Conservation (phyloP, 2,329 filamentous ascomycete genomes). For the Beauveria brongniartii region DNA sequence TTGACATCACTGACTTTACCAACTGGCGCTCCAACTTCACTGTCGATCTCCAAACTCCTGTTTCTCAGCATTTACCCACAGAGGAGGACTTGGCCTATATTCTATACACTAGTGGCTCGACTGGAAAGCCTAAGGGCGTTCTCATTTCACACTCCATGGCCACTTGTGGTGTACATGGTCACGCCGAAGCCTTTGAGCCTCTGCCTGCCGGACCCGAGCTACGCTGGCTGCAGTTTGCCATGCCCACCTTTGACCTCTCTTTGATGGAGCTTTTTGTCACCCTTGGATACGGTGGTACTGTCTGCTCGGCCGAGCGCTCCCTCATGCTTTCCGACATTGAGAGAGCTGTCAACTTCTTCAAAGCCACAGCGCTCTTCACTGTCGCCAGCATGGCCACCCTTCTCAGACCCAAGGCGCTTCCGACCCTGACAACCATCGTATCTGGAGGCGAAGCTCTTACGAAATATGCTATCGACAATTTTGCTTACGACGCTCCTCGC, state of each 20-base stretch:
- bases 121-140: constrained; percentile 41
- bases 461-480: constrained; percentile 10
- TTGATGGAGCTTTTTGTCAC: constrained; percentile 11
- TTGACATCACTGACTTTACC: constrained; percentile 6
- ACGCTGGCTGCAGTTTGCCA: constrained; percentile 9
- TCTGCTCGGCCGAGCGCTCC: constrained; percentile 10
- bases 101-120: constrained; percentile 41
- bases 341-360: constrained; percentile 9
- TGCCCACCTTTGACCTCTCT: constrained; percentile 12
- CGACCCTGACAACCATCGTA: constrained; percentile 8
- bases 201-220: constrained; percentile 5
- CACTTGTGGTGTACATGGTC: constrained; percentile 6
- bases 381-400: constrained; percentile 11
- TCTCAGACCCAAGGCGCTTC: constrained; percentile 8
- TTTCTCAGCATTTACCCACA: constrained; percentile 14
- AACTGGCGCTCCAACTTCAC: constrained; percentile 8
- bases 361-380: constrained; percentile 7
- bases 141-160: constrained; percentile 67
- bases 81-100: constrained; percentile 24
- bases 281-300: constrained; percentile 9
- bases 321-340: constrained; percentile 12
- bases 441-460: constrained; percentile 9
- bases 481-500: constrained; percentile 5
- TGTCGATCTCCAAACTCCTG: constrained; percentile 1
- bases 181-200: constrained; percentile 8